A percentile compares a stretch with the other conserved stretches of the same genome.
These are phyloP conservation scores for Diplocarpon mali DNA, from an alignment of 2,329 filamentous ascomycete genomes.

Conservation along the genomic window DNA sequence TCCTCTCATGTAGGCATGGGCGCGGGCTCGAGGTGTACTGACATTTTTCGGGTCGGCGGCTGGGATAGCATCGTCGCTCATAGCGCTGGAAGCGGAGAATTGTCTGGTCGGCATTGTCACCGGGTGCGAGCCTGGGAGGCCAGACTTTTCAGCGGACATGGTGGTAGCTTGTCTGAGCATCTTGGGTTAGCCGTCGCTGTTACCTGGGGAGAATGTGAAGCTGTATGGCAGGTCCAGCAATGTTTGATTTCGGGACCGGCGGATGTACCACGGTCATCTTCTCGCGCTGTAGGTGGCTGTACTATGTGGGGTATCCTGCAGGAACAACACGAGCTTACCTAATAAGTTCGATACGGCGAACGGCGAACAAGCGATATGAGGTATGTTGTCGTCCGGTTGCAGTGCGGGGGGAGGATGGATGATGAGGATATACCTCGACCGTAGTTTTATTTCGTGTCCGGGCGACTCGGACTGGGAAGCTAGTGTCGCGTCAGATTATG, in stretches of 20 bases:
- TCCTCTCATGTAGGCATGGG: not conserved
- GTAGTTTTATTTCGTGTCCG: no score
- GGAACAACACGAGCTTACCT: no score
- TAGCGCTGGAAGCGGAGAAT: conserved; percentile 15
- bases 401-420: no score
- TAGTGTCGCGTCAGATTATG: no score
- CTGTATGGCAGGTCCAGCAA: not conserved
- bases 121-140: conserved; percentile 19
- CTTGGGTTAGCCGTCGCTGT: conserved; percentile 5
- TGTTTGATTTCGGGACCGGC: not conserved
- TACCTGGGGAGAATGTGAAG: not conserved
- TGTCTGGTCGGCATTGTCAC: conserved; percentile 22
- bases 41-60: conserved; percentile 23
- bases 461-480: no score
- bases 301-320: no score
- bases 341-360: no score
- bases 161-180: conserved; percentile 18
- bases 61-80: conserved; percentile 25
- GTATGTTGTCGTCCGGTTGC: no score
- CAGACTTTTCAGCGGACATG: conserved; percentile 19
- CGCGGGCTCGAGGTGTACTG: conserved; percentile 8
- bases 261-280: no score
- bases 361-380: no score
- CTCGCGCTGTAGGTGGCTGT: no score
- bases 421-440: no score